Conservation (phyloP, 139 green algal species). For the Ettlia oleoabundans region DNA sequence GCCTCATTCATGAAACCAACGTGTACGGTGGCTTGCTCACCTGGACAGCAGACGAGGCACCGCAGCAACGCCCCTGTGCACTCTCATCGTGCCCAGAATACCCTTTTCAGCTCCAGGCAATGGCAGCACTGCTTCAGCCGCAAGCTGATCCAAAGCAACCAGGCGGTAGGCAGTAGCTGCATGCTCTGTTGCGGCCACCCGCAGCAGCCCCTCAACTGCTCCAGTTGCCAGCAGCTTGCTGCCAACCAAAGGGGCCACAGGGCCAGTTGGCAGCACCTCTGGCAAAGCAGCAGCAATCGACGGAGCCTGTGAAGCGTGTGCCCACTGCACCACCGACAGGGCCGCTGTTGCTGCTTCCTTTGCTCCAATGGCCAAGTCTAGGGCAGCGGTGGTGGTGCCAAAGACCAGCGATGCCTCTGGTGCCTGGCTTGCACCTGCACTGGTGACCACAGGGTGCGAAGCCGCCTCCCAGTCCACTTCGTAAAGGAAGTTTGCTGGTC, state of each 20-base stretch:
- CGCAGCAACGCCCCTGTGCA: neutral
- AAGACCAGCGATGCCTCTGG: neutral
- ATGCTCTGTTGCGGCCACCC: constrained; percentile 41
- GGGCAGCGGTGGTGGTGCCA: neutral
- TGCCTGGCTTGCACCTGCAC: too few relatives aligned
- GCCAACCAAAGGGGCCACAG: neutral
- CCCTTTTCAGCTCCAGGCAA: neutral
- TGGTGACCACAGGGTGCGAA: constrained; percentile 2
- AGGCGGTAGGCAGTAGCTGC: constrained; percentile 2
- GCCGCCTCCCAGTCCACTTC: constrained; percentile 34
- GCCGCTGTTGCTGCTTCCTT: neutral
- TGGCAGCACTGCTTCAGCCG: neutral
- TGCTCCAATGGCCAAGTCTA: neutral
- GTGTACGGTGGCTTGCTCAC: too few relatives aligned
- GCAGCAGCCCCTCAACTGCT: constrained; percentile 46
- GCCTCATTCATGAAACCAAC: too few relatives aligned
- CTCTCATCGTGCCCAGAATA: neutral
- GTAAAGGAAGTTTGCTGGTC: constrained; percentile 46
- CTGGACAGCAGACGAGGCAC: constrained; percentile 29
- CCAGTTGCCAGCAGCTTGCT: constrained; percentile 3
- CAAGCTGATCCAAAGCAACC: neutral
- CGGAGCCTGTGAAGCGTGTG: neutral
- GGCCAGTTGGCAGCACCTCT: constrained; percentile 1
- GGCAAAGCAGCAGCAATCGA: neutral
- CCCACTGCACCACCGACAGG: constrained; percentile 15